Conservation (phyloP, 2,329 filamentous ascomycete genomes). For the Colletotrichum lupini region DNA sequence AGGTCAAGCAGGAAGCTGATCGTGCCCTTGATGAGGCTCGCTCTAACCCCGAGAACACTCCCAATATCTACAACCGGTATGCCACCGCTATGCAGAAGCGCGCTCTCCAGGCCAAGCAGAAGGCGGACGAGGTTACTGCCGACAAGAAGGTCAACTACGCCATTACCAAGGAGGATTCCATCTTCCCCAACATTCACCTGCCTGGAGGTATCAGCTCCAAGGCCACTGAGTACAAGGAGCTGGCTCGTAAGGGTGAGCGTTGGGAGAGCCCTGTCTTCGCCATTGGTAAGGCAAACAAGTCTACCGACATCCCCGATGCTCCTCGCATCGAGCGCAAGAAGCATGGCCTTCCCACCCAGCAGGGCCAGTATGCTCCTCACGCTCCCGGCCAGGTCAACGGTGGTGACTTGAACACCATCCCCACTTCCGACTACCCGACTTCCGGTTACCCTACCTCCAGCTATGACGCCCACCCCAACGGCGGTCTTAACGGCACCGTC, state of each 20-base stretch:
- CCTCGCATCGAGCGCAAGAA: slow-evolving; percentile 62
- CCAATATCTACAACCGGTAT: slow-evolving; percentile 91
- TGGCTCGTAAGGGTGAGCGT: slow-evolving; percentile 87
- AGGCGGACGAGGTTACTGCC: slow-evolving; percentile 70
- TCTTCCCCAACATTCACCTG: slow-evolving; percentile 86
- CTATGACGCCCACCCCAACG: slow-evolving; percentile 3
- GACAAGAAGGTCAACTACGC: slow-evolving; percentile 84
- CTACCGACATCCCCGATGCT: slow-evolving; percentile 74
- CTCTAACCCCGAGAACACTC: slow-evolving; percentile 76
- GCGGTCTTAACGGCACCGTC: slow-evolving; percentile 12
- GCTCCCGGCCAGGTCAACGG: slow-evolving; percentile 1
- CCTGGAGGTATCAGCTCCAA: slow-evolving; percentile 92
- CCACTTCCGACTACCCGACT: background rate
- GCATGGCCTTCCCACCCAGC: slow-evolving; percentile 39
- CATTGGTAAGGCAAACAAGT: slow-evolving; percentile 81
- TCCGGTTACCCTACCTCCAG: background rate
- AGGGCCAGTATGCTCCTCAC: slow-evolving; percentile 14
- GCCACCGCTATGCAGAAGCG: slow-evolving; percentile 79
- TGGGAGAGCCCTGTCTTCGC: slow-evolving; percentile 97
- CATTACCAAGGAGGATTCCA: slow-evolving; percentile 88
- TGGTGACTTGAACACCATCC: background rate
- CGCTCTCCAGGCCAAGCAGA: slow-evolving; percentile 79
- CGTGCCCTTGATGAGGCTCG: slow-evolving; percentile 74
- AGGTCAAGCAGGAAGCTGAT: slow-evolving; percentile 86
- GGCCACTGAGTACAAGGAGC: slow-evolving; percentile 91